Evolutionary conservation across 2,329 filamentous ascomycete genomes (phyloP).

Genomic region (Didymella segeticola): DNA sequence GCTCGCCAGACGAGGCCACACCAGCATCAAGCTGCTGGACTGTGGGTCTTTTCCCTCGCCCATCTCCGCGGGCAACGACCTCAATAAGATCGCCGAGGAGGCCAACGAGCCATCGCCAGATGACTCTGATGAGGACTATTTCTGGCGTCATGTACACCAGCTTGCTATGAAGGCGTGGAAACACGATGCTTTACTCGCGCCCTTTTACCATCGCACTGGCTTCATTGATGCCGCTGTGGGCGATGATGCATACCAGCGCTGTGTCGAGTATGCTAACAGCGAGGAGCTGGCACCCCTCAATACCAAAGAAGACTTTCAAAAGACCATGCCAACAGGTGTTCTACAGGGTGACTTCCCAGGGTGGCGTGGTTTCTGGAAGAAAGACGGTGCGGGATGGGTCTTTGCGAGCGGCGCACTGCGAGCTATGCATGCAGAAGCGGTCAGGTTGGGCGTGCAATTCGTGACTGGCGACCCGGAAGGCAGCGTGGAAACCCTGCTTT

Average conservation of each 20-base stretch:
- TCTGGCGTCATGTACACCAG: conserved; percentile 43
- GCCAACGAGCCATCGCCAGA: conserved; percentile 29
- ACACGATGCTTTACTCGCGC: conserved; percentile 51
- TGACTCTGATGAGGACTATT: conserved; percentile 44
- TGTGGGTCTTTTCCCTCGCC: conserved; percentile 52
- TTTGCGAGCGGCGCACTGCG: conserved; percentile 59
- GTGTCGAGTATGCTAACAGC: conserved; percentile 46
- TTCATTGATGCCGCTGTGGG: conserved; percentile 57
- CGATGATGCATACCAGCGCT: conserved; percentile 47
- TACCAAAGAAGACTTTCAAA: conserved; percentile 55
- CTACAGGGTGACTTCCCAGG: conserved; percentile 58
- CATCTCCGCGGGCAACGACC: conserved; percentile 57
- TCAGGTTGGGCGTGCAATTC: conserved; percentile 56
- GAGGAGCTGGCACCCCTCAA: conserved; percentile 47
- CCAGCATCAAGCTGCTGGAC: conserved; percentile 56
- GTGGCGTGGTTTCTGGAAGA: conserved; percentile 60
- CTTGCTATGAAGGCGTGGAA: conserved; percentile 54
- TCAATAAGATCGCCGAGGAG: conserved; percentile 57
- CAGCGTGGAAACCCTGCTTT: conserved; percentile 50
- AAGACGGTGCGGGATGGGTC: conserved; percentile 60
- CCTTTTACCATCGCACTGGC: conserved; percentile 56
- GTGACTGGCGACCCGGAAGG: conserved; percentile 52
- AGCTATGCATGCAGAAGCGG: conserved; percentile 55
- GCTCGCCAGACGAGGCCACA: conserved; percentile 56
- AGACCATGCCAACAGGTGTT: conserved; percentile 60